Evolutionary conservation across 1,284 basidiomycete genomes (phyloP), one percentile per base, ranked within the genome.

Genomic region (Filobasidium uniguttulatum): DNA sequence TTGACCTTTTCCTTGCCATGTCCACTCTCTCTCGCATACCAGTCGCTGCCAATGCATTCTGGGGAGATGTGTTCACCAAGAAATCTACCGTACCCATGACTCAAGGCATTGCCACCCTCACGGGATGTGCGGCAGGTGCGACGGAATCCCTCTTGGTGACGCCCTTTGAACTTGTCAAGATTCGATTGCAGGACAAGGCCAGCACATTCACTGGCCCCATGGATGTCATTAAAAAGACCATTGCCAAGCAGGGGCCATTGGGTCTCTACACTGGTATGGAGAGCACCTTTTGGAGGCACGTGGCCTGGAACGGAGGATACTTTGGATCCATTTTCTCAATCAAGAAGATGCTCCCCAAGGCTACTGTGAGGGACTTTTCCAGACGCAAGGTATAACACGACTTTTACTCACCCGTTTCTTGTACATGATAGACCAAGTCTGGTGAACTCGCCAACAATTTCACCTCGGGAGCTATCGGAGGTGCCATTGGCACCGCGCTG

Each of bases 121-220:
- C 94, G 0, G 93, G 93, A 5, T 91, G 85, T 62, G 81, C 79
- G 44, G 93, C 93, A 3, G 93, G 94, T 56, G 93, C 91, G 3
- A 96, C 90, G 19, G 93, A 98, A 74, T 86, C 83, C 57, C 80
- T 94, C 60, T 82, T 74, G 44, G 74, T 75, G 44, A 90, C 94
- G 2, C 91, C 91, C 0, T 97, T 97, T 60, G 91, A 98, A 70
- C 79, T 96, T 20, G 91, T 55, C 41, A 97, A 98, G 72, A 94
- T 97, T 69, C 57, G 87, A 60, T 71, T 97, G 50, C 93, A 97
- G 72, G 89, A 93, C 70, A 91, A 93, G 70, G 74, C 77, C 20
- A 85, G 84, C 59, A 86, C 81, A 0, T 94, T 81, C 71, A 80
- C 80, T 29, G 91, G 93, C 2, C 90, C 93, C 0, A 76, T 89